Percentiles rank a stretch among this genome's conserved stretches.
These are phyloP conservation scores for Gonium pectorale DNA, from an alignment of 139 green algal genomes.

Conservation along the genomic window DNA sequence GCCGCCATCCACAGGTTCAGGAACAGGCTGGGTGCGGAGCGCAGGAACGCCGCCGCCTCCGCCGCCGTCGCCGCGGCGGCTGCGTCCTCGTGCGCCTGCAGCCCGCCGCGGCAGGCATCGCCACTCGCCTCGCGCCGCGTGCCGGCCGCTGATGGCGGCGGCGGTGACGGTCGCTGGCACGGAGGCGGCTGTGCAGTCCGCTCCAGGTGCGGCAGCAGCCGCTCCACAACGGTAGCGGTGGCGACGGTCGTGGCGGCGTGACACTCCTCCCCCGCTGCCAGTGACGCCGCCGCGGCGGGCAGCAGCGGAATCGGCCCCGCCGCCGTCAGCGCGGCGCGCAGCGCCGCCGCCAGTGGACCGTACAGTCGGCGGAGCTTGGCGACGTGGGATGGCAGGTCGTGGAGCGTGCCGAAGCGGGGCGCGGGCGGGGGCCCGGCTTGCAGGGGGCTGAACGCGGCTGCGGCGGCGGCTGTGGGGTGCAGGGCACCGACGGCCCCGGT, in stretches of 20 bases:
- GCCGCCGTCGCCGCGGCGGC: neutral
- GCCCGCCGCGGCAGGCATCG: neutral
- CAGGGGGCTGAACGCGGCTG: neutral
- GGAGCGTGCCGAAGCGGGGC: slow-evolving; percentile 12
- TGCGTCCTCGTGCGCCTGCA: neutral
- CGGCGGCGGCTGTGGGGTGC: too few relatives aligned
- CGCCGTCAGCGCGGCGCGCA: neutral
- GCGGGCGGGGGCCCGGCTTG: slow-evolving; percentile 6
- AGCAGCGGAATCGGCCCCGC: neutral
- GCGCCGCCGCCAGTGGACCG: neutral
- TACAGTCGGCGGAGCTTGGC: slow-evolving; percentile 2
- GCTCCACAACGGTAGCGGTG: neutral
- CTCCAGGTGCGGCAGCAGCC: slow-evolving; percentile 1
- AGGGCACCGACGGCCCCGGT: too few relatives aligned
- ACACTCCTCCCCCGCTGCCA: slow-evolving; percentile 19
- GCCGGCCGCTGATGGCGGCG: neutral
- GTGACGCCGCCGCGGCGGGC: neutral
- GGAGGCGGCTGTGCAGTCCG: neutral
- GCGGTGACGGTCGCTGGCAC: neutral
- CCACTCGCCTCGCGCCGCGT: neutral
- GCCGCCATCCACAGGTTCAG: slow-evolving; percentile 25
- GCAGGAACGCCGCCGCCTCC: neutral
- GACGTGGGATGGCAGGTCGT: slow-evolving; percentile 15
- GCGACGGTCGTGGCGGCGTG: neutral
- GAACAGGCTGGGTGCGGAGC: slow-evolving; percentile 2